These are phyloP conservation scores for Aspergillus conjunctus DNA, from an alignment of 495 filamentous ascomycete species.

Conservation along the genomic window DNA sequence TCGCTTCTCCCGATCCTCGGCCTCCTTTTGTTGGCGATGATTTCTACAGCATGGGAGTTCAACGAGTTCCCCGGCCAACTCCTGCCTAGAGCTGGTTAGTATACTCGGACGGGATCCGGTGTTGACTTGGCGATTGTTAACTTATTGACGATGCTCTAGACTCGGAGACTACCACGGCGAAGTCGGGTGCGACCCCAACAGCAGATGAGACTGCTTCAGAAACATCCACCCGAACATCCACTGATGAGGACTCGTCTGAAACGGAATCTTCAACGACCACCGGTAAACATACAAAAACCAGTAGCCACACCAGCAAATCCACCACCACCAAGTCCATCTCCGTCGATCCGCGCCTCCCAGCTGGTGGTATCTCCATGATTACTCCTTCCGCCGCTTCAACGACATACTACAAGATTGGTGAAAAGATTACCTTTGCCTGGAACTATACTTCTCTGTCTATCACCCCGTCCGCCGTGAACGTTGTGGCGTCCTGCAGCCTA, in stretches of 20 bases:
- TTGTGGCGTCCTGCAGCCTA: conserved; percentile 74
- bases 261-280: conserved; percentile 32
- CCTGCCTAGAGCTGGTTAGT: conserved; percentile 38
- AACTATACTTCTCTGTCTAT: conserved; percentile 89
- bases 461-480: conserved; percentile 76
- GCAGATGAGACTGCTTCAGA: conserved; percentile 26
- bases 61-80: conserved; percentile 35
- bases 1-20: conserved; percentile 35
- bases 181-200: conserved; percentile 27
- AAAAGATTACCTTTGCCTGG: conserved; percentile 85
- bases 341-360: conserved; percentile 59
- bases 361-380: conserved; percentile 81
- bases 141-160: conserved; percentile 4
- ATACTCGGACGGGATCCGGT: not conserved
- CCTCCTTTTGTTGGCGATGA: conserved; percentile 47
- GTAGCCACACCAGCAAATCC: conserved; percentile 35
- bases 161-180: conserved; percentile 30
- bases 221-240: conserved; percentile 24
- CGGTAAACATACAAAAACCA: conserved; percentile 29
- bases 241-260: not conserved
- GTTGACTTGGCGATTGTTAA: not conserved
- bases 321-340: conserved; percentile 53
- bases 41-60: conserved; percentile 54
- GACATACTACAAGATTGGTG: conserved; percentile 86
- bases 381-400: conserved; percentile 65